Evolutionary conservation across 257 asterid species (phyloP).

Genomic region (Linderniella brevidens): DNA sequence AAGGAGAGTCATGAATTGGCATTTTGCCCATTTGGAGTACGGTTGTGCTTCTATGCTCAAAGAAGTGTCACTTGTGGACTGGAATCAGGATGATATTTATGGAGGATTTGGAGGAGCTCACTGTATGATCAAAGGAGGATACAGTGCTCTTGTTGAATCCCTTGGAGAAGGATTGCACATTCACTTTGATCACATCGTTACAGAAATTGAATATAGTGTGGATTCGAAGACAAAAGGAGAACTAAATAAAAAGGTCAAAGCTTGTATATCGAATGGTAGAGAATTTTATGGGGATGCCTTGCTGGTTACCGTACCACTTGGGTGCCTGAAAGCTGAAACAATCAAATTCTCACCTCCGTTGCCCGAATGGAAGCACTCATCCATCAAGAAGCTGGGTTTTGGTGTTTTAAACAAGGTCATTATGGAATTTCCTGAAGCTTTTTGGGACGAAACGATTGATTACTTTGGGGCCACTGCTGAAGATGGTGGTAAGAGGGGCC

Average conservation of each 20-base stretch:
- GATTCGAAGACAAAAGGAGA: constrained; percentile 17
- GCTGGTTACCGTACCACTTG: constrained; percentile 87
- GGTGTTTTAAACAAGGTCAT: constrained; percentile 95
- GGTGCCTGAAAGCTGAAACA: constrained; percentile 82
- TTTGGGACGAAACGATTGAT: constrained; percentile 92
- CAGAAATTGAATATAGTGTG: constrained; percentile 40
- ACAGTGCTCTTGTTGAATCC: constrained; percentile 78
- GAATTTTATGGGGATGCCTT: constrained; percentile 90
- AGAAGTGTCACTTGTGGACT: constrained; percentile 89
- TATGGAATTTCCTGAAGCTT: constrained; percentile 81
- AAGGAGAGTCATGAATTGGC: constrained; percentile 99
- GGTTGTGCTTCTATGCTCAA: constrained; percentile 93
- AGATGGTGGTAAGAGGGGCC: constrained; percentile 64
- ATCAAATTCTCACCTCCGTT: constrained; percentile 81
- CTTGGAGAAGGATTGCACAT: constrained; percentile 60
- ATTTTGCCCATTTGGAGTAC: constrained; percentile 93
- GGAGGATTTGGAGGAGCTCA: constrained; percentile 99
- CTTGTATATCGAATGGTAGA: constrained; percentile 54
- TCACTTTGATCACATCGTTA: constrained; percentile 64
- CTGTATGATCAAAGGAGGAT: constrained; percentile 99
- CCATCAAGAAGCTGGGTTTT: constrained; percentile 83
- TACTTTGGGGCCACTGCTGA: constrained; percentile 97
- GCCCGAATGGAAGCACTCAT: constrained; percentile 70
- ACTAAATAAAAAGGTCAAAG: constrained; percentile 42
- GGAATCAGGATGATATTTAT: constrained; percentile 94